Evolutionary conservation across 2,329 filamentous ascomycete species (phyloP).

Genomic region (Ascochyta koolunga): DNA sequence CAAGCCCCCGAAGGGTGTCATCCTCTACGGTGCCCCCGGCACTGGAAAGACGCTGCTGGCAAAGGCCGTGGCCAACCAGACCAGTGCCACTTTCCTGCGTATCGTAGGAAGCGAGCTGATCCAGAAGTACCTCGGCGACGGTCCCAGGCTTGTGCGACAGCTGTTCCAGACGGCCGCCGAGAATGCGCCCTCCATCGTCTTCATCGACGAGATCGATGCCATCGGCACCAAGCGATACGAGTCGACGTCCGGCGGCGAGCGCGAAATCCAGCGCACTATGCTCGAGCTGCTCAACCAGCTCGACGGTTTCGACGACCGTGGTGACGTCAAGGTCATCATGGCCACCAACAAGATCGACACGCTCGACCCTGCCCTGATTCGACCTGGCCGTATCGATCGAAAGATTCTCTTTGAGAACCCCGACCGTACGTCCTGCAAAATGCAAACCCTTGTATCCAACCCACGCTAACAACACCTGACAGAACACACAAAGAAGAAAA

Average conservation of each 20-base stretch:
- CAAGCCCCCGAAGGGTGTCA: slow-evolving; percentile 99
- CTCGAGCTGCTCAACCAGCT: slow-evolving; percentile 97
- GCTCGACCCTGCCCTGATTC: slow-evolving; percentile 92
- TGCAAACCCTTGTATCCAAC: too few species aligned
- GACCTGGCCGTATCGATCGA: slow-evolving; percentile 95
- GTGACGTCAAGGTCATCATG: slow-evolving; percentile 99
- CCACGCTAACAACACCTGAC: slow-evolving; percentile 65
- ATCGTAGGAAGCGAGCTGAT: slow-evolving; percentile 98
- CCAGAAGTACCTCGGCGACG: slow-evolving; percentile 97
- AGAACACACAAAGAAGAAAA: slow-evolving; percentile 96
- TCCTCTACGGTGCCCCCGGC: slow-evolving; percentile 94
- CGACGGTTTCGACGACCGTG: slow-evolving; percentile 97
- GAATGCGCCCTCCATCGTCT: slow-evolving; percentile 95
- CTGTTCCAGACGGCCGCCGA: slow-evolving; percentile 96
- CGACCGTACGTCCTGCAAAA: slow-evolving; percentile 60
- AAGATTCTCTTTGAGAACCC: slow-evolving; percentile 87
- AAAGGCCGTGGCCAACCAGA: slow-evolving; percentile 97
- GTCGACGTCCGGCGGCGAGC: slow-evolving; percentile 93
- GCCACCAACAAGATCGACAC: slow-evolving; percentile 99
- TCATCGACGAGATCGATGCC: slow-evolving; percentile 98
- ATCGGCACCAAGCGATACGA: slow-evolving; percentile 99
- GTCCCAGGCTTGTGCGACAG: slow-evolving; percentile 91
- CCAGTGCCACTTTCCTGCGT: slow-evolving; percentile 96
- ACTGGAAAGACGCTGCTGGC: slow-evolving; percentile 96
- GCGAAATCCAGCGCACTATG: slow-evolving; percentile 98